Evolutionary conservation across 202 grass and related monocot genomes (phyloP).

Genomic region (Schoenoplectus triqueter): DNA sequence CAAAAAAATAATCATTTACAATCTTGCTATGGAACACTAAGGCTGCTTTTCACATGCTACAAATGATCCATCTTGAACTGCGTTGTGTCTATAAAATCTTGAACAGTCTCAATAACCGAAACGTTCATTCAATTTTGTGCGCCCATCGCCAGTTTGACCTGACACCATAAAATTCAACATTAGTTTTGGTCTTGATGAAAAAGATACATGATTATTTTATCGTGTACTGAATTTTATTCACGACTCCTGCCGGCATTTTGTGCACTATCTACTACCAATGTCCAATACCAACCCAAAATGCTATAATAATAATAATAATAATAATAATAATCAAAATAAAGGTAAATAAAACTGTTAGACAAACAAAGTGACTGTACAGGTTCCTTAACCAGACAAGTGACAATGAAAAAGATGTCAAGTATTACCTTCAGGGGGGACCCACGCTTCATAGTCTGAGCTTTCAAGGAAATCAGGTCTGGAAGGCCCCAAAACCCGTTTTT

Average conservation of each 20-base stretch:
- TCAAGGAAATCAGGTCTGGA: constrained; percentile 84
- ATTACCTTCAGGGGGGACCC: constrained; percentile 97
- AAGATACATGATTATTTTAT: background rate
- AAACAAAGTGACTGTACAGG: background rate
- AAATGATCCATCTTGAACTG: constrained; percentile 4
- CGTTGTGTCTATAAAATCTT: background rate
- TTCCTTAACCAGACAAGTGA: background rate
- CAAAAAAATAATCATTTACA: constrained; percentile 32
- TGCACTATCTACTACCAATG: background rate
- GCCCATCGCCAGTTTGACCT: constrained; percentile 99
- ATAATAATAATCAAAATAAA: background rate
- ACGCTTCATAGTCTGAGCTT: constrained; percentile 64
- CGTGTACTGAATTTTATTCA: background rate
- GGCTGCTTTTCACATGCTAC: background rate
- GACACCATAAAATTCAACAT: constrained; percentile 39
- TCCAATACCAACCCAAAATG: constrained; percentile 17
- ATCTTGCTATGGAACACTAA: constrained; percentile 1
- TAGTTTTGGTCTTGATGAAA: constrained; percentile 19
- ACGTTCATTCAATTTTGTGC: constrained; percentile 81
- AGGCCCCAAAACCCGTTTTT: constrained; percentile 76
- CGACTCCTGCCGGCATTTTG: background rate
- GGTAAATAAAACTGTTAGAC: background rate
- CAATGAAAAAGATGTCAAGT: background rate
- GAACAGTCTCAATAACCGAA: constrained; percentile 64
- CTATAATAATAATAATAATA: background rate